Conservation (phyloP, 2,329 filamentous ascomycete species). For the Leptographium lundbergii region DNA sequence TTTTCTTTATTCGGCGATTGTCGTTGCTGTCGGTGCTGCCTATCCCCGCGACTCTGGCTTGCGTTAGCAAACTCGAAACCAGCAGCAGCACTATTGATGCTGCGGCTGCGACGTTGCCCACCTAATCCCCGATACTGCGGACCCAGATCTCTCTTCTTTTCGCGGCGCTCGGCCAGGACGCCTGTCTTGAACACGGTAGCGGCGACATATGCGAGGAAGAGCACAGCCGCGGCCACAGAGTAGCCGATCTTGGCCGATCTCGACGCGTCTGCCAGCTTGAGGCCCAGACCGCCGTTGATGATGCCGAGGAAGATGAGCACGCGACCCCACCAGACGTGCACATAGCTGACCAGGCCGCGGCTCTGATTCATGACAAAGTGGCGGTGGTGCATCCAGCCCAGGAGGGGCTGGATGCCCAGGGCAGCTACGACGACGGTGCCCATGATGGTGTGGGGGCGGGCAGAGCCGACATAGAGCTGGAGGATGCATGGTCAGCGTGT, state of each 20-base stretch:
- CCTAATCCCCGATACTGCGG: not conserved
- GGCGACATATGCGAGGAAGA: slow-evolving; percentile 31
- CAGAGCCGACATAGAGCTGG: slow-evolving; percentile 31
- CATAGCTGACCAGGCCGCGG: slow-evolving; percentile 39
- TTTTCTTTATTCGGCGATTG: not conserved
- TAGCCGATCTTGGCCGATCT: slow-evolving; percentile 38
- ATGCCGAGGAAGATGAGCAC: slow-evolving; percentile 44
- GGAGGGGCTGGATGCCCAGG: slow-evolving; percentile 43
- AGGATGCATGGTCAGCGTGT: not conserved
- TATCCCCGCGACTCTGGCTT: not conserved
- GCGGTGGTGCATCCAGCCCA: slow-evolving; percentile 45
- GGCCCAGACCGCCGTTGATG: slow-evolving; percentile 50
- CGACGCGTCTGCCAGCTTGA: slow-evolving; percentile 32
- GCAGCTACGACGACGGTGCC: slow-evolving; percentile 42
- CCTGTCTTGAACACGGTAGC: slow-evolving; percentile 15
- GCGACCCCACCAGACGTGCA: slow-evolving; percentile 52
- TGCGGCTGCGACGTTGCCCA: not conserved
- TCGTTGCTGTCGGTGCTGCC: not conserved
- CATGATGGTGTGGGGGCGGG: slow-evolving; percentile 39
- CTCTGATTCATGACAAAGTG: slow-evolving; percentile 33
- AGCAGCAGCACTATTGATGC: not conserved
- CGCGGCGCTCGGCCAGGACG: slow-evolving; percentile 1
- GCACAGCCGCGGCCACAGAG: slow-evolving; percentile 37
- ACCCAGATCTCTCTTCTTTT: not conserved
- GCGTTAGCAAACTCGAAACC: not conserved